Conservation (phyloP, 2,329 filamentous ascomycete genomes). For the Aurifilum marmelostoma region DNA sequence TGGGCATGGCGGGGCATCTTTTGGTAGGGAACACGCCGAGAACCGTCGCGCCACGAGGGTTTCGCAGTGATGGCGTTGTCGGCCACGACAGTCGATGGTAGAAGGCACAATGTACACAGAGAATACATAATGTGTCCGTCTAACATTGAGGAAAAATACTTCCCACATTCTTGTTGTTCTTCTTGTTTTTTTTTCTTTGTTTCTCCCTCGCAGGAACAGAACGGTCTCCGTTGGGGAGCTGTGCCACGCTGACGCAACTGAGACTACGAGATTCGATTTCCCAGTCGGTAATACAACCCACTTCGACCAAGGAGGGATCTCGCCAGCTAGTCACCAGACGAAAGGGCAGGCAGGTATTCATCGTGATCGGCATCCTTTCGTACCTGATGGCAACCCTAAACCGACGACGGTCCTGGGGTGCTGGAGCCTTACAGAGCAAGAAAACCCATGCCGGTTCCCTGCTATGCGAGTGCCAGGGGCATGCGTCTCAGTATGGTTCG, state of each 20-base stretch:
- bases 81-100: background rate
- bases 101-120: background rate
- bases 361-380: background rate
- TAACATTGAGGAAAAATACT: background rate
- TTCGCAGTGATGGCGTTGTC: background rate
- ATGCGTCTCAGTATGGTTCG: background rate
- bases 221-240: background rate
- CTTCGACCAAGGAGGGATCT: background rate
- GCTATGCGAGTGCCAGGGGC: background rate
- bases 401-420: background rate
- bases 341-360: background rate
- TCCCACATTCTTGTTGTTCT: background rate
- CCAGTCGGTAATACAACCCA: no score
- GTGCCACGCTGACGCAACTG: constrained; percentile 2
- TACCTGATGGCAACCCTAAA: background rate
- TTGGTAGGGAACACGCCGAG: background rate
- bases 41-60: background rate
- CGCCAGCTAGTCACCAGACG: background rate
- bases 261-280: constrained; percentile 16
- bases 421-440: background rate
- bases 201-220: background rate
- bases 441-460: background rate
- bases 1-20: no score
- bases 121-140: background rate
- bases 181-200: background rate